A percentile compares a stretch with the other conserved stretches of the same genome.
Evolutionary conservation across 345 rosid species (phyloP).

Genomic region (Nephelium lappaceum): DNA sequence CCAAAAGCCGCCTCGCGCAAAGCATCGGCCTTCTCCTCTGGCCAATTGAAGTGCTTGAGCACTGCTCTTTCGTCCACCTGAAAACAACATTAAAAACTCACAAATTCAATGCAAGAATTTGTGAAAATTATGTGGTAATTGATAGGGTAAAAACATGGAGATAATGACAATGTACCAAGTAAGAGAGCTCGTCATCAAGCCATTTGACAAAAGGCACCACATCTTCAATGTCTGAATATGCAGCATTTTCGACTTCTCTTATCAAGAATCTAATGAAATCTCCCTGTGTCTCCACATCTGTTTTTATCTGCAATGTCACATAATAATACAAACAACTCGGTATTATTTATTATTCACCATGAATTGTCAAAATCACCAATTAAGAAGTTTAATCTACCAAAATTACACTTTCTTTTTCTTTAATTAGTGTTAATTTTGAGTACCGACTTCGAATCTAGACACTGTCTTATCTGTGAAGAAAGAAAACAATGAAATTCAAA

Average conservation of each 20-base stretch:
- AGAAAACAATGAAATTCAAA: constrained; percentile 28
- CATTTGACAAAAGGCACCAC: constrained; percentile 95
- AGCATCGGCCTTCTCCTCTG: constrained; percentile 91
- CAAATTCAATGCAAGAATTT: background rate
- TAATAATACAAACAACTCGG: background rate
- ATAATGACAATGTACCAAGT: constrained; percentile 47
- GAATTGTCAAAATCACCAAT: constrained; percentile 17
- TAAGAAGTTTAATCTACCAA: background rate
- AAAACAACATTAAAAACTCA: background rate
- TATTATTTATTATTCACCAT: background rate
- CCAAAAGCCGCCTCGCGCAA: constrained; percentile 95
- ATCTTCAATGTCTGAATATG: constrained; percentile 77
- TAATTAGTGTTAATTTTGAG: background rate
- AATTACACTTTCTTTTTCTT: background rate
- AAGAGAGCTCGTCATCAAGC: constrained; percentile 95
- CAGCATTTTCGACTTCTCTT: constrained; percentile 84
- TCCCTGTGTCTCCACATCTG: constrained; percentile 95
- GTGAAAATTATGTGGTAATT: background rate
- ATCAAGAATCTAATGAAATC: constrained; percentile 89
- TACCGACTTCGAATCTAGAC: constrained; percentile 26
- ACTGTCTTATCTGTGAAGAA: constrained; percentile 39
- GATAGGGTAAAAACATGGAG: background rate
- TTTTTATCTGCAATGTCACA: constrained; percentile 65
- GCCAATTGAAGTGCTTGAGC: constrained; percentile 88
- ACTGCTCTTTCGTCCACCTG: constrained; percentile 96